Evolutionary conservation across 345 rosid species (phyloP), one percentile per base, ranked within the genome.

Genomic region (Melaleuca alternifolia): DNA sequence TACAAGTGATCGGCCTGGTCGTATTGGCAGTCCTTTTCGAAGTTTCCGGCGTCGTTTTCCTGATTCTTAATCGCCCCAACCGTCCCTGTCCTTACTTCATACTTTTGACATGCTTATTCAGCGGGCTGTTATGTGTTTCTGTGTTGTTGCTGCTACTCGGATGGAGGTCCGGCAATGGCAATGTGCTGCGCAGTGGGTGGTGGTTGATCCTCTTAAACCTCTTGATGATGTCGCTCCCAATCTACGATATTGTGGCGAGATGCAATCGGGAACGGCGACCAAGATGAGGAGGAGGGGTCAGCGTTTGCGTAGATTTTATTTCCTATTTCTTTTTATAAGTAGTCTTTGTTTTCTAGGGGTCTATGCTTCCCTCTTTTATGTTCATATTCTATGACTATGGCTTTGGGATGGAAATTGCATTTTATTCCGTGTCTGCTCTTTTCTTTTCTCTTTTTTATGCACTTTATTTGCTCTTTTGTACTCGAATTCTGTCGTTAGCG

Each of bases 1-100:
- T 11, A 61, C 37, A 0, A 13, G 37, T 18, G 13, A 3, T 3
- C 13, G 2, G 11, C 0, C 0, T 7, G 16, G 6, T 5, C n/a
- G 5, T 57, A 14, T 26, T 26, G 30, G 0, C 1, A 30, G 24
- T n/a, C 65, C 33, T 59, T 30, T 0, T 0, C 16, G 3, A 1
- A n/a, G 71, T 59, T 59, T 59, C 28, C 33, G 16, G 33, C 28
- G 33, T 44, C 23, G 77, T 21, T 20, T 1, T 13, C 44, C 6
- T 2, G 15, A 33, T 65, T 65, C 4, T 0, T 65, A 0, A 16
- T 65, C 5, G 23, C 44, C 3, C 30, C 3, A 2, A 16, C 23
- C 77, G 30, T 65, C 77, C 77, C 12, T 2, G 21, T 18, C 48
- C 48, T 16, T 6, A 33, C 16, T 3, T 33, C 46, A 18, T 16